Evolutionary conservation across 73 alveolate species (phyloP), one percentile per base, ranked within the genome.

Genomic region (Paramecium biaurelia): DNA sequence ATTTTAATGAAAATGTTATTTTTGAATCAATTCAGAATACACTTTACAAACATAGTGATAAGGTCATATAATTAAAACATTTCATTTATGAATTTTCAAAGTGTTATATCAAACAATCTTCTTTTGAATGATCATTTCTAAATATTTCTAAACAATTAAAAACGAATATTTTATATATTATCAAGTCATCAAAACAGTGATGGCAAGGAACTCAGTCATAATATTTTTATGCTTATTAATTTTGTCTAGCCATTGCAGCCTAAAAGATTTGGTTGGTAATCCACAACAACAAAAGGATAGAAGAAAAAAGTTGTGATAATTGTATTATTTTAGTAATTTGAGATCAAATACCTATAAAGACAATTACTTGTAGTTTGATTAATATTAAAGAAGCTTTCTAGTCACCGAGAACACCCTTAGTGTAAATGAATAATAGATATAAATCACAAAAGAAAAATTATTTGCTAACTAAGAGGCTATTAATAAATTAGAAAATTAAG

Each of bases 81-180:
- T 47, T 18, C 9, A 53, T 53, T 53, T 53, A 53, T 53, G 68
- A 53, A 53, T 53, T 53, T 53, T 53, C 2, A 15, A 5, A 23
- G 14, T 53, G 11, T 5, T 18, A 4, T 11, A 53, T 53, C 30
- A 18, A 18, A 53, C 28, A 18, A 18, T 18, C 11, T 18, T 34
- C 30, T 53, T 53, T 53, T 53, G 28, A 53, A 15, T 53, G 26
- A 18, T 53, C 68, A 18, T 53, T 53, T 53, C 30, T 53, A n/a
- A 53, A 53, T 4, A n/a, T 63, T 63, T 26, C 20, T 26, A 63
- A 63, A 63, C 47, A 63, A 63, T 63, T 24, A 63, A 63, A 63
- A 63, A 63, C 84, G 84, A 63, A 63, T 63, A 63, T 63, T 63
- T 63, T 63, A 63, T 63, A 63, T 63, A 63, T 12, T 63, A 63